phyloP scores from a whole-genome alignment of 495 filamentous ascomycete species.

The Neurospora intermedia region DNA sequence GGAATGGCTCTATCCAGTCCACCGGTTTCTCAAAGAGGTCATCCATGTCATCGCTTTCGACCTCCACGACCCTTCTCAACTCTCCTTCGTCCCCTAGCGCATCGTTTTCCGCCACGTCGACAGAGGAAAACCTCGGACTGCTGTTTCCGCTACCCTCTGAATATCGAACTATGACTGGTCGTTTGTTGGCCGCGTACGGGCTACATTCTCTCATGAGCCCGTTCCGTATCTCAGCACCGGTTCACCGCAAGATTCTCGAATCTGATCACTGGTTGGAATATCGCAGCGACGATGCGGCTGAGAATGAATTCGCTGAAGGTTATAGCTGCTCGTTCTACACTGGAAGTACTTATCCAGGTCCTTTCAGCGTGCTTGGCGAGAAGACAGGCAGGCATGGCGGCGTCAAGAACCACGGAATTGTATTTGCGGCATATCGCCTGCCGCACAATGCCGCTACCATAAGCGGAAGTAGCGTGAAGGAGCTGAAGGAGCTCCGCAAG shows the following conservation, averaged over 20 bases:
- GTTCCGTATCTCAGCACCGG: slow-evolving; percentile 27
- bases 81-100: not conserved
- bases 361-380: not conserved
- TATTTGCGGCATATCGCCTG: slow-evolving; percentile 31
- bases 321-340: slow-evolving; percentile 33
- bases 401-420: slow-evolving; percentile 26
- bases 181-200: slow-evolving; percentile 31
- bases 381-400: not conserved
- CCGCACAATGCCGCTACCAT: slow-evolving; percentile 3
- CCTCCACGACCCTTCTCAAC: not conserved
- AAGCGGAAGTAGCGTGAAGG: slow-evolving; percentile 4
- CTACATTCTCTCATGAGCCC: slow-evolving; percentile 24
- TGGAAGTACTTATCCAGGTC: slow-evolving; percentile 11
- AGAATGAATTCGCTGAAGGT: slow-evolving; percentile 25
- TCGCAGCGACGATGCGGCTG: slow-evolving; percentile 14
- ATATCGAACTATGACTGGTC: slow-evolving; percentile 18
- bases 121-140: not conserved
- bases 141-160: not conserved
- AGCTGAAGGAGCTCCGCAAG: slow-evolving; percentile 17
- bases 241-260: slow-evolving; percentile 27
- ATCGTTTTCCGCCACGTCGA: not conserved
- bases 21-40: slow-evolving; percentile 1
- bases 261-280: slow-evolving; percentile 31
- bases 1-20: slow-evolving; percentile 8
- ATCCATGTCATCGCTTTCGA: slow-evolving; percentile 3